These are phyloP conservation scores for Myriosclerotinia duriaeana DNA, from an alignment of 2,329 filamentous ascomycete genomes.

Conservation along the genomic window DNA sequence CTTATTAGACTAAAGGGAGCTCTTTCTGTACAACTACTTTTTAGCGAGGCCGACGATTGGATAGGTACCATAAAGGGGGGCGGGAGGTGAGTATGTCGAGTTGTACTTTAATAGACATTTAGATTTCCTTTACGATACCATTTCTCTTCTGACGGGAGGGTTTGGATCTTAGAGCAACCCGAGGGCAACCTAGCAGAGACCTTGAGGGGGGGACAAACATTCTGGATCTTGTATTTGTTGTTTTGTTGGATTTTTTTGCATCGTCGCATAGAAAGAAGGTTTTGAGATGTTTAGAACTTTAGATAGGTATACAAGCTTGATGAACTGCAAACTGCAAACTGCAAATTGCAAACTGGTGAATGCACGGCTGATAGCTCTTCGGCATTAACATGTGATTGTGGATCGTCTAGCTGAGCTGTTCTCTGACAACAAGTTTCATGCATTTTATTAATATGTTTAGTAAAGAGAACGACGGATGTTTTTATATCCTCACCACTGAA, in stretches of 20 bases:
- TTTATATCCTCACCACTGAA: constrained; percentile 6
- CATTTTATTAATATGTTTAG: neutral
- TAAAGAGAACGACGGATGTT: neutral
- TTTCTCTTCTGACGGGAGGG: neutral
- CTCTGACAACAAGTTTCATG: constrained; percentile 15
- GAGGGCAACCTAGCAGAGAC: neutral
- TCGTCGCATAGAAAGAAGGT: neutral
- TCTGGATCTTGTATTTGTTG: neutral
- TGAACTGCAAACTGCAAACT: neutral
- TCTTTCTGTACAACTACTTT: too few species aligned
- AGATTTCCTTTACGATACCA: constrained; percentile 3
- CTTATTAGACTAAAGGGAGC: neutral
- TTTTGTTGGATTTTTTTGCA: neutral
- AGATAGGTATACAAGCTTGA: neutral
- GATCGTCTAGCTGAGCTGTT: constrained; percentile 18
- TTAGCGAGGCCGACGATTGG: too few species aligned
- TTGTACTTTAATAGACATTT: constrained; percentile 15
- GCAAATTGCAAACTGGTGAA: too few species aligned
- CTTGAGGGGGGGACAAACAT: neutral
- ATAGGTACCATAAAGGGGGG: neutral
- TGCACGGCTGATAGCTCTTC: neutral
- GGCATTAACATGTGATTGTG: constrained; percentile 20
- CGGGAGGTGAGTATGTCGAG: too few species aligned
- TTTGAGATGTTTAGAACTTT: neutral
- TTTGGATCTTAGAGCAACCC: neutral